Conservation (phyloP, 2,329 filamentous ascomycete species). For the Xylariaceae sp. region DNA sequence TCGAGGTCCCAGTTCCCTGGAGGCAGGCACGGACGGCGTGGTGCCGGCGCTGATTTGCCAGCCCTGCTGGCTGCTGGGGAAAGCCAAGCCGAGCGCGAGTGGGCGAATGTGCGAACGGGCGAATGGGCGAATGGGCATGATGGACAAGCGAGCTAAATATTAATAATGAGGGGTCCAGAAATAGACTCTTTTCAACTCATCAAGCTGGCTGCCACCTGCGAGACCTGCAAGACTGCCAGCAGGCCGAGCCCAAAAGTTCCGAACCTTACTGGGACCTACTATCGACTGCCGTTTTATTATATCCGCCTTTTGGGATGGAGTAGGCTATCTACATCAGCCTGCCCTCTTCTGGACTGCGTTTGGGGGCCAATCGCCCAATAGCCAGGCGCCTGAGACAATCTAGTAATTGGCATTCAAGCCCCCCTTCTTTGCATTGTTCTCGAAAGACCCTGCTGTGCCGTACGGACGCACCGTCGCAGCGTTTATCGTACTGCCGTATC, state of each 20-base stretch:
- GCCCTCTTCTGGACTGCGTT: neutral
- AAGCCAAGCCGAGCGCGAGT: conserved; percentile 14
- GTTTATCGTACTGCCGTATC: too few species aligned
- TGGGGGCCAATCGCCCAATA: neutral
- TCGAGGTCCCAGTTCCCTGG: neutral
- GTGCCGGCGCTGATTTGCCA: conserved; percentile 18
- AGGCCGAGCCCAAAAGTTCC: neutral
- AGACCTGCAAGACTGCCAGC: conserved; percentile 6
- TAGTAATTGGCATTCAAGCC: conserved; percentile 10
- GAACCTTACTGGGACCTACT: too few species aligned
- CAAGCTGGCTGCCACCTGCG: too few species aligned
- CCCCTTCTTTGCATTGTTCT: conserved; percentile 17
- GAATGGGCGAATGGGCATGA: too few species aligned
- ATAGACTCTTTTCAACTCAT: conserved; percentile 25
- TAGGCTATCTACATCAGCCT: neutral
- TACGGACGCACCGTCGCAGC: too few species aligned
- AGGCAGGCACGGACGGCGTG: too few species aligned
- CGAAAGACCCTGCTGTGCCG: conserved; percentile 9
- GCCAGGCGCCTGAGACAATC: neutral
- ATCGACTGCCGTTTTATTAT: too few species aligned
- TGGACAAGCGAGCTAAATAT: conserved; percentile 12
- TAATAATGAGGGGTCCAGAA: conserved; percentile 23
- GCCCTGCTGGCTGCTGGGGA: conserved; percentile 23
- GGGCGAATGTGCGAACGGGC: too few species aligned
- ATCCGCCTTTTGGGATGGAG: neutral